phyloP scores from a whole-genome alignment of 1,284 basidiomycete genomes.

The Ceratorhiza oryzae-sativae region DNA sequence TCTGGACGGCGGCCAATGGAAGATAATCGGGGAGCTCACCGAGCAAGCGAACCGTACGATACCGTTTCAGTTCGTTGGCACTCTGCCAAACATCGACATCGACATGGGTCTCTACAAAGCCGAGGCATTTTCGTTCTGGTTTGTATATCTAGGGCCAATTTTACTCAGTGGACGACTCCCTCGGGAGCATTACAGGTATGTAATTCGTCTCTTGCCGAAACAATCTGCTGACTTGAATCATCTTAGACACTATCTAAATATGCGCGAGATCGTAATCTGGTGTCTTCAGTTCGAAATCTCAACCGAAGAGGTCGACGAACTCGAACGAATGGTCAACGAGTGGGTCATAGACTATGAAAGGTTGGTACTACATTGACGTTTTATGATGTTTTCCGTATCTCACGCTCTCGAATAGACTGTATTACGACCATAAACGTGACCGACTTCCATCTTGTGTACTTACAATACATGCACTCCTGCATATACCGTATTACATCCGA shows the following conservation, averaged over 20 bases:
- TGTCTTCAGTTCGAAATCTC: conserved; percentile 57
- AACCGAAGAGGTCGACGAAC: conserved; percentile 47
- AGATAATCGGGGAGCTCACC: conserved; percentile 48
- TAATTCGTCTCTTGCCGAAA: conserved; percentile 39
- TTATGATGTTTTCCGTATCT: neutral
- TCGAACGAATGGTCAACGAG: conserved; percentile 50
- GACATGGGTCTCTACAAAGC: conserved; percentile 48
- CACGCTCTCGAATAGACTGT: conserved; percentile 49
- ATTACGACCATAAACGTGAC: conserved; percentile 51
- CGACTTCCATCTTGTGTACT: conserved; percentile 52
- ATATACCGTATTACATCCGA: conserved; percentile 51
- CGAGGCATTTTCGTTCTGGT: conserved; percentile 53
- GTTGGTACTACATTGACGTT: conserved; percentile 46
- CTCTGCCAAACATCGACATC: conserved; percentile 47
- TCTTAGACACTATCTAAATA: neutral
- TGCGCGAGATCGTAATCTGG: conserved; percentile 20
- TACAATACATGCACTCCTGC: conserved; percentile 55
- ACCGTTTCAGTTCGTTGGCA: conserved; percentile 48
- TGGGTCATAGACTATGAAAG: conserved; percentile 58
- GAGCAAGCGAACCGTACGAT: conserved; percentile 46
- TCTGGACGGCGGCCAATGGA: conserved; percentile 46
- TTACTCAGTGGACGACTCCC: conserved; percentile 47
- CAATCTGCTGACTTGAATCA: neutral
- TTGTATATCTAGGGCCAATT: conserved; percentile 48
- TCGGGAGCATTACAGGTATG: conserved; percentile 47